A percentile compares a stretch with the other conserved stretches of the same genome.
Conservation (phyloP, 768 basidiomycete species). For the Hypholoma fasciculare region DNA sequence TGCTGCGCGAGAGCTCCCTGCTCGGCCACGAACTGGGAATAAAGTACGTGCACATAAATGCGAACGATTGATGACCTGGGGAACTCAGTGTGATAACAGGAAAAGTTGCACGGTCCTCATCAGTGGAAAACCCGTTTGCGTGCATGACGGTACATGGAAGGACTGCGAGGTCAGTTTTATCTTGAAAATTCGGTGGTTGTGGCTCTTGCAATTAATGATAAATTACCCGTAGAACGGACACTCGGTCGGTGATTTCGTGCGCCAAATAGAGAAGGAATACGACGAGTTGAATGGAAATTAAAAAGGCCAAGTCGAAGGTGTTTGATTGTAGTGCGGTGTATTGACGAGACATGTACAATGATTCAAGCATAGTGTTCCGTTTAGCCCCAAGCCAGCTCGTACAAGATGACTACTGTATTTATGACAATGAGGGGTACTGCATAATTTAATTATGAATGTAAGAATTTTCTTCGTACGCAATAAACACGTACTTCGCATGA, state of each 20-base stretch:
- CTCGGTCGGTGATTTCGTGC: constrained; percentile 68
- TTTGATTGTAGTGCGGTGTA: not conserved
- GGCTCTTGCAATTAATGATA: constrained; percentile 9
- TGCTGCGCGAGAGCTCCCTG: constrained; percentile 62
- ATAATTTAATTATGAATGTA: constrained; percentile 11
- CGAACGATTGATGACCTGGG: too few relatives aligned
- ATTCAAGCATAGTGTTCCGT: not conserved
- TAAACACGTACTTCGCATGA: constrained; percentile 88
- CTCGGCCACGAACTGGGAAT: constrained; percentile 49
- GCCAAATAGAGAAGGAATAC: constrained; percentile 76
- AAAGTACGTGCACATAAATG: constrained; percentile 38
- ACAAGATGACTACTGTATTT: constrained; percentile 86
- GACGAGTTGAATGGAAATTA: constrained; percentile 50
- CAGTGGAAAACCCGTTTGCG: constrained; percentile 63
- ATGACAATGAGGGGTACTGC: constrained; percentile 89
- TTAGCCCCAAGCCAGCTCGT: constrained; percentile 73
- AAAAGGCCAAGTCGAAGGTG: not conserved
- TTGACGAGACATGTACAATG: constrained; percentile 14
- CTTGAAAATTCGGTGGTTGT: not conserved
- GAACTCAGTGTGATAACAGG: constrained; percentile 29
- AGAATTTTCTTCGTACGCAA: not conserved
- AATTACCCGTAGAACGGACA: constrained; percentile 63
- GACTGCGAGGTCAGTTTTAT: constrained; percentile 63
- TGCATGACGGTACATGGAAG: constrained; percentile 79
- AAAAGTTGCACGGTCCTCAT: constrained; percentile 91